Conservation (phyloP, 352 stramenopile species). For the Saprolegnia diclina region DNA sequence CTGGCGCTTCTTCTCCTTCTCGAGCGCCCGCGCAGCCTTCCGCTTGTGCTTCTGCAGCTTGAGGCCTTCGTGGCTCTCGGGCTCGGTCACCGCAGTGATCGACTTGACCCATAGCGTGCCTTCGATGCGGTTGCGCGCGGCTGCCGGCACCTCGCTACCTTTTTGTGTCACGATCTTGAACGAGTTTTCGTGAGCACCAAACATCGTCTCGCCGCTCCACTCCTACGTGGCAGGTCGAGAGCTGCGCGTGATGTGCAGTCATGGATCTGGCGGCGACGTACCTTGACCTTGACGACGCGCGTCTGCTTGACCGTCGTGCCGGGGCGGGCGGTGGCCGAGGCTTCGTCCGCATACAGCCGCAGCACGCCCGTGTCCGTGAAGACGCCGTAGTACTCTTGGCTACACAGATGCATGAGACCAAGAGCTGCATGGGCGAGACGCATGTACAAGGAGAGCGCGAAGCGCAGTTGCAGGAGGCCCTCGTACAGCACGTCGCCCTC, state of each 20-base stretch:
- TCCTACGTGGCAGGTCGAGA: neutral
- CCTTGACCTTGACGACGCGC: conserved; percentile 11
- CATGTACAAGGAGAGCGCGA: conserved; percentile 20
- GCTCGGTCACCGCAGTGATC: conserved; percentile 22
- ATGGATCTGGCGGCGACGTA: conserved; percentile 16
- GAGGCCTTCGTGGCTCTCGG: conserved; percentile 22
- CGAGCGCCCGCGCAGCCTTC: conserved; percentile 12
- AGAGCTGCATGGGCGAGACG: neutral
- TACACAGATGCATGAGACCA: neutral
- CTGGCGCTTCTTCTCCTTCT: conserved; percentile 21
- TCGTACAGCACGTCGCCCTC: conserved; percentile 24
- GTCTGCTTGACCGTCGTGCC: conserved; percentile 8
- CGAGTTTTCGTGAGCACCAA: conserved; percentile 21
- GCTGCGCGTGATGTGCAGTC: neutral
- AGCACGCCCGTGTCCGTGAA: conserved; percentile 25
- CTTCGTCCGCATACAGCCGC: conserved; percentile 16
- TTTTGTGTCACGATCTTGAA: conserved; percentile 26
- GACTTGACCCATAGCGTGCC: conserved; percentile 26
- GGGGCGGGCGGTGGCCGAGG: neutral
- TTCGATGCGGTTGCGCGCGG: conserved; percentile 25
- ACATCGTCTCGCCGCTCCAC: conserved; percentile 25
- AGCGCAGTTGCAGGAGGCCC: conserved; percentile 14
- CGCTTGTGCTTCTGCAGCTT: conserved; percentile 25
- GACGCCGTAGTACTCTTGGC: conserved; percentile 26
- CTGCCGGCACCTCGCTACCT: conserved; percentile 13